Conservation (phyloP, 441 rosid genomes). For the Pelargonium myrrhifolium region DNA sequence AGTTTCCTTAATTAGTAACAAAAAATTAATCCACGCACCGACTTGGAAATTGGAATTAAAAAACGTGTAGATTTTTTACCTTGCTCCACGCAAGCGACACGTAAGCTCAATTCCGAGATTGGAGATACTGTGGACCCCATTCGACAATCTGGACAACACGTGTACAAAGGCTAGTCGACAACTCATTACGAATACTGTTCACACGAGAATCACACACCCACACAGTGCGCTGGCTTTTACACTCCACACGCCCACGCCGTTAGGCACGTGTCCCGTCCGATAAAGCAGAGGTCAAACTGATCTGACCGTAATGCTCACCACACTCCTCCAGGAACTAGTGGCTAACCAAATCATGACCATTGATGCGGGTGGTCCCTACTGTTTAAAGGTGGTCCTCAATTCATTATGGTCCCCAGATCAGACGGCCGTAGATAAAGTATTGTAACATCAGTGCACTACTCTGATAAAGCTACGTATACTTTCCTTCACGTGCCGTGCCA, state of each 20-base stretch:
- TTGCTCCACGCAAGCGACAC: neutral
- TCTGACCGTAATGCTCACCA: neutral
- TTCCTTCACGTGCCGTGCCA: neutral
- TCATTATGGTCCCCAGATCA: neutral
- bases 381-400: too few species aligned
- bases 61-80: neutral
- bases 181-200: neutral
- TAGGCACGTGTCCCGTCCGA: neutral
- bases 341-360: neutral
- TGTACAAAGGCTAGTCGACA: neutral
- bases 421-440: neutral
- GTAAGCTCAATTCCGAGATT: neutral
- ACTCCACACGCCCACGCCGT: conserved; percentile 12
- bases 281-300: neutral
- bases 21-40: too few species aligned
- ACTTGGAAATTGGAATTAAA: neutral
- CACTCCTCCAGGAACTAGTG: neutral
- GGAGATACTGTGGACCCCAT: neutral
- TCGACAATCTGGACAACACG: neutral
- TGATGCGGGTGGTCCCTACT: neutral
- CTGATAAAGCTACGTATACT: neutral
- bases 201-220: conserved; percentile 3
- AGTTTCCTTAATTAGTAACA: too few species aligned
- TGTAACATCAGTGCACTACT: neutral
- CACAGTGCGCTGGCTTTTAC: conserved; percentile 4